Conservation (phyloP, 2,329 filamentous ascomycete genomes). For the Fonsecaea nubica region DNA sequence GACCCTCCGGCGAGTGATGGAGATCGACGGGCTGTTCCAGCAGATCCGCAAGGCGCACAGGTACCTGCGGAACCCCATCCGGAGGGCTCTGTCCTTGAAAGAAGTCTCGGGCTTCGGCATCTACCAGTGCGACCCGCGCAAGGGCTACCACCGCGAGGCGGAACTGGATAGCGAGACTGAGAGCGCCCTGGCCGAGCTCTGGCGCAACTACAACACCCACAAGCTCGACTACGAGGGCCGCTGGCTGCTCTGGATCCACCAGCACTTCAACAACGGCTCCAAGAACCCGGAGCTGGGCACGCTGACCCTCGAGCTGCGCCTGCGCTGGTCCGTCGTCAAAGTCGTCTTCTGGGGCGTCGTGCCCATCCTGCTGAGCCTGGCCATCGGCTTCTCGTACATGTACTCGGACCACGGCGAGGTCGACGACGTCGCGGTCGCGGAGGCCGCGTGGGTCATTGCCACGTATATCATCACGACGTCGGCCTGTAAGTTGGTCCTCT, state of each 20-base stretch:
- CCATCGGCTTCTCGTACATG: conserved; percentile 29
- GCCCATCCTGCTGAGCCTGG: conserved; percentile 25
- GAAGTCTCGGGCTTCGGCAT: conserved; percentile 27
- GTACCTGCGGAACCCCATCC: conserved; percentile 20
- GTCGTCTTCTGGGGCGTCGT: conserved; percentile 26
- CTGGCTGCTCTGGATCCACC: conserved; percentile 29
- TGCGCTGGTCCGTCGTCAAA: conserved; percentile 27
- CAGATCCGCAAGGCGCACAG: conserved; percentile 27
- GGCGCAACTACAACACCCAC: conserved; percentile 25
- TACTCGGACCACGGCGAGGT: conserved; percentile 28
- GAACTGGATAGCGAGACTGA: conserved; percentile 24
- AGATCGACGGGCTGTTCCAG: conserved; percentile 25
- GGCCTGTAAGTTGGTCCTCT: conserved; percentile 17
- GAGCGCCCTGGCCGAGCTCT: conserved; percentile 24
- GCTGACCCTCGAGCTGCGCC: conserved; percentile 20
- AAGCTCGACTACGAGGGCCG: conserved; percentile 28
- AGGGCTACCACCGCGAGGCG: conserved; percentile 25
- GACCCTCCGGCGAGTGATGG: conserved; percentile 18
- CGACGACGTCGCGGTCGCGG: conserved; percentile 25
- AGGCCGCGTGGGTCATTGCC: conserved; percentile 28
- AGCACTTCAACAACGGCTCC: conserved; percentile 28
- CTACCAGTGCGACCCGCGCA: conserved; percentile 25
- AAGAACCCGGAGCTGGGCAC: conserved; percentile 25
- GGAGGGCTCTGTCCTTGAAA: conserved; percentile 22
- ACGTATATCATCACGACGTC: conserved; percentile 28